A percentile compares a stretch with the other conserved stretches of the same genome.
phyloP scores from a whole-genome alignment of 2,329 filamentous ascomycete genomes.

The Didymella exigua region DNA sequence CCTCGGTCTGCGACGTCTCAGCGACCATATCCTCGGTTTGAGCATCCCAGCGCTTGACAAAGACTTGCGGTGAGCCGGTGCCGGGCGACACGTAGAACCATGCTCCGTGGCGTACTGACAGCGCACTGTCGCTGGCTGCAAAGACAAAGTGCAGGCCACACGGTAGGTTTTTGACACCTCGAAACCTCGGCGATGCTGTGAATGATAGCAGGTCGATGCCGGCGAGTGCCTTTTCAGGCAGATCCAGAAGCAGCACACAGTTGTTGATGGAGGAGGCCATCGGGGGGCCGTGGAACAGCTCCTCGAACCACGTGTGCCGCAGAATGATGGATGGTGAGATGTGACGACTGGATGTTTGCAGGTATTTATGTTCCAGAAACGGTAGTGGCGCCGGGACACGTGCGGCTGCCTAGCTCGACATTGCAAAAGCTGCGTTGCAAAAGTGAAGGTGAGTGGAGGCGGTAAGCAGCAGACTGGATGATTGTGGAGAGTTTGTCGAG shows the following conservation, averaged over 20 bases:
- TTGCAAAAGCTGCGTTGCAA: neutral
- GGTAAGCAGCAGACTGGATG: neutral
- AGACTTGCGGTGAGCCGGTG: constrained; percentile 48
- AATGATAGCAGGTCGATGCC: constrained; percentile 66
- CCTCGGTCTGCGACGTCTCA: constrained; percentile 50
- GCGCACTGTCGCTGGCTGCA: constrained; percentile 61
- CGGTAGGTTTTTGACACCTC: constrained; percentile 65
- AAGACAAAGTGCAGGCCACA: constrained; percentile 67
- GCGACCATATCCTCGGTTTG: constrained; percentile 53
- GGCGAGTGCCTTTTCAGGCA: constrained; percentile 55
- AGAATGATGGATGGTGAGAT: constrained; percentile 37
- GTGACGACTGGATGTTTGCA: neutral
- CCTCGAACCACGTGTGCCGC: constrained; percentile 42
- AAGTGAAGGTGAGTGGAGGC: neutral
- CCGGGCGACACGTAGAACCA: constrained; percentile 62
- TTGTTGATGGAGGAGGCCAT: constrained; percentile 46
- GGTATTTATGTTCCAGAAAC: constrained; percentile 20
- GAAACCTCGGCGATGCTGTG: constrained; percentile 65
- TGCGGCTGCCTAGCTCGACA: constrained; percentile 10
- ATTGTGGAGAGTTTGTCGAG: neutral
- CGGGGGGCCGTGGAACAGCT: constrained; percentile 40
- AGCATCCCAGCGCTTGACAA: constrained; percentile 63
- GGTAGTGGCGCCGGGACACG: constrained; percentile 16
- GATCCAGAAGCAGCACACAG: constrained; percentile 52
- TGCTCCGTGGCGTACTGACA: constrained; percentile 65